Percentiles rank a stretch among this genome's conserved stretches.
Conservation (phyloP, 2,329 filamentous ascomycete genomes). For the Colletotrichum tanaceti region DNA sequence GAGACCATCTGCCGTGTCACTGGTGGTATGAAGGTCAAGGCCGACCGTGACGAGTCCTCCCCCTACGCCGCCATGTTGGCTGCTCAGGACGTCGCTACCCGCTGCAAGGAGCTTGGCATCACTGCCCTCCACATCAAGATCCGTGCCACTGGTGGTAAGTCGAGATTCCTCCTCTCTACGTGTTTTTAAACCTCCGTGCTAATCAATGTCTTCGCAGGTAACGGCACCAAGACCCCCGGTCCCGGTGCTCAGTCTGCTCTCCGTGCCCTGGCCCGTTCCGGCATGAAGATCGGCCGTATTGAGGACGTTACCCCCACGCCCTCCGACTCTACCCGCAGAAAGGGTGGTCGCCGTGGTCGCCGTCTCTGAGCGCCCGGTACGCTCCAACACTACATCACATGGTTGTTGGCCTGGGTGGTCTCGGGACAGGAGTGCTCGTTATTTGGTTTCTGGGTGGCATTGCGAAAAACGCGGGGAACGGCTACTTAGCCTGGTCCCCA, state of each 20-base stretch:
- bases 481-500: conserved; percentile 73
- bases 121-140: conserved; percentile 99
- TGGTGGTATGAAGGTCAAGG: conserved; percentile 99
- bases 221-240: conserved; percentile 99
- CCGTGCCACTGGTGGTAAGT: conserved; percentile 94
- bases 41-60: conserved; percentile 99
- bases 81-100: conserved; percentile 95
- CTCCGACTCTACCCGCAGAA: conserved; percentile 99
- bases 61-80: conserved; percentile 99
- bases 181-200: neutral
- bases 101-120: conserved; percentile 78
- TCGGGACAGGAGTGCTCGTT: conserved; percentile 53
- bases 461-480: conserved; percentile 81
- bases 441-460: conserved; percentile 70
- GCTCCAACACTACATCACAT: conserved; percentile 39
- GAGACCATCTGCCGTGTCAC: conserved; percentile 99
- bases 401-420: conserved; percentile 31
- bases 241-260: conserved; percentile 99
- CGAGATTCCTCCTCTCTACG: too few relatives aligned
- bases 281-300: conserved; percentile 99
- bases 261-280: conserved; percentile 97
- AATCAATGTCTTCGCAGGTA: conserved; percentile 65
- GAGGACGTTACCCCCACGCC: conserved; percentile 99
- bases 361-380: conserved; percentile 82
- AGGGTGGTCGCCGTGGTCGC: conserved; percentile 99